Conservation (phyloP, 148 eudicot species). For the Chenopodium quinoa region DNA sequence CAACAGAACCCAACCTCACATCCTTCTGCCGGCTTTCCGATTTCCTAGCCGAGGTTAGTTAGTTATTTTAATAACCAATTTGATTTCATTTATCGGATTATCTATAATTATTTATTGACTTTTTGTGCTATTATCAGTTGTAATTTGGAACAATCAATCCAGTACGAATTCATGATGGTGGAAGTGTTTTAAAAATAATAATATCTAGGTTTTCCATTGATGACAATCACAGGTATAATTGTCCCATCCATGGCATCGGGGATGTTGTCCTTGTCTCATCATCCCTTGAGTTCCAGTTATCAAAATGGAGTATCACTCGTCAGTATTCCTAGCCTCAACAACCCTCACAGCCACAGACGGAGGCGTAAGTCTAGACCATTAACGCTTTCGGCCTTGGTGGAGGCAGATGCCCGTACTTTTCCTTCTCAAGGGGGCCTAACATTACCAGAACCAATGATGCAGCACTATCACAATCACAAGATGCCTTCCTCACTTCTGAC, state of each 20-base stretch:
- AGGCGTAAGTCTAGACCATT: constrained; percentile 21
- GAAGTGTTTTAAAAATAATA: too few relatives aligned
- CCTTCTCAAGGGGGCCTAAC: neutral
- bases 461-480: neutral
- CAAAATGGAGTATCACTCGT: constrained; percentile 11
- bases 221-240: too few relatives aligned
- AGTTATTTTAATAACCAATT: too few relatives aligned
- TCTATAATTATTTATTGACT: too few relatives aligned
- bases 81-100: too few relatives aligned
- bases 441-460: constrained; percentile 10
- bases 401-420: constrained; percentile 23
- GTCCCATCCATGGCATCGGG: neutral
- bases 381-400: constrained; percentile 35
- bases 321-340: constrained; percentile 10
- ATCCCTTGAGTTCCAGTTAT: constrained; percentile 16
- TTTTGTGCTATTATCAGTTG: too few relatives aligned
- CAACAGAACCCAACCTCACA: neutral
- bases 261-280: constrained; percentile 13
- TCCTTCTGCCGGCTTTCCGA: neutral
- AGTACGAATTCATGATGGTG: too few relatives aligned
- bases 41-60: too few relatives aligned
- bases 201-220: too few relatives aligned
- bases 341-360: constrained; percentile 3
- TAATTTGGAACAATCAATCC: too few relatives aligned
- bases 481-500: neutral